A percentile compares a stretch with the other conserved stretches of the same genome.
Conservation (phyloP, 202 grass and related monocot genomes). For the Setaria italica region DNA sequence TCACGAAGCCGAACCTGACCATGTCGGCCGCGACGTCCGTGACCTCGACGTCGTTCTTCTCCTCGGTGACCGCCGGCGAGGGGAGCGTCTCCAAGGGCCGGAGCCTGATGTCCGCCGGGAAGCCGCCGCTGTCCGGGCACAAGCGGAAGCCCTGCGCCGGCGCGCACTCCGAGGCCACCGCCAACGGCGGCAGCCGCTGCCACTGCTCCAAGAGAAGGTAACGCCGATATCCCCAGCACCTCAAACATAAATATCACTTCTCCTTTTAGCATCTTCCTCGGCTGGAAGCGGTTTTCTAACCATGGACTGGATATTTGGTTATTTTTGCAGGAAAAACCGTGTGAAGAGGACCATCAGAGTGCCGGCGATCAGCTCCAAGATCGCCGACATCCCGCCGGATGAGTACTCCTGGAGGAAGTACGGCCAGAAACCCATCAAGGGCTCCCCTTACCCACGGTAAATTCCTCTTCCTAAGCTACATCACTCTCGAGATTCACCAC, state of each 20-base stretch:
- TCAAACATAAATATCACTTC: background rate
- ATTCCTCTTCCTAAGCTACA: background rate
- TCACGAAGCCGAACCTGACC: constrained; percentile 79
- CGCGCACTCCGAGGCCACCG: constrained; percentile 59
- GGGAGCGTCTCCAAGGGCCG: constrained; percentile 88
- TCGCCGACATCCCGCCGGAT: constrained; percentile 89
- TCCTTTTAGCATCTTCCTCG: background rate
- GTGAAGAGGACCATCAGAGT: constrained; percentile 85
- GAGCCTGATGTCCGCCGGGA: constrained; percentile 63
- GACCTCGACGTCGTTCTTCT: constrained; percentile 86
- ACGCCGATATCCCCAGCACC: background rate
- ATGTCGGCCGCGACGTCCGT: constrained; percentile 61
- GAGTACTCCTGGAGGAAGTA: constrained; percentile 99
- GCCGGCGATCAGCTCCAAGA: constrained; percentile 87
- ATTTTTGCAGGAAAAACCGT: constrained; percentile 60
- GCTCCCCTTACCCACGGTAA: constrained; percentile 93
- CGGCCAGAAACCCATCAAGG: constrained; percentile 99
- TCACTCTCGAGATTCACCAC: no score
- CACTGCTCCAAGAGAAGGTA: constrained; percentile 98
- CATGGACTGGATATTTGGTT: background rate
- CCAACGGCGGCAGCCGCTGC: constrained; percentile 65
- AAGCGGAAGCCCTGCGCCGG: constrained; percentile 75
- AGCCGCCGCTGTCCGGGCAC: constrained; percentile 76
- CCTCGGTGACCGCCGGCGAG: constrained; percentile 82
- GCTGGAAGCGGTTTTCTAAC: background rate